Evolutionary conservation across 441 rosid genomes (phyloP).

Genomic region (Populus hybrid): DNA sequence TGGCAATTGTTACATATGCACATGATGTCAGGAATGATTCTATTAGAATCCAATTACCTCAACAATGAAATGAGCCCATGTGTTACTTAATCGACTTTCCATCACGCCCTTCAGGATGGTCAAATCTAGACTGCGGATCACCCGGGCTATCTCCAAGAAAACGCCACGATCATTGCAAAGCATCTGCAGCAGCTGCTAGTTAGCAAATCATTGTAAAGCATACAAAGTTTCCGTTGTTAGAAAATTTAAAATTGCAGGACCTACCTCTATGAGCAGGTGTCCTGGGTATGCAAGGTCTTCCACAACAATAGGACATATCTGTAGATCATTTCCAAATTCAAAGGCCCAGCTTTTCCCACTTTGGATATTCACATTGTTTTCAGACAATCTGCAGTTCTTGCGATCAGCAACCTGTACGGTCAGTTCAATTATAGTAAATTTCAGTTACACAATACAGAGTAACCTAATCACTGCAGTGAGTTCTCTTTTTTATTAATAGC

Average conservation of each 20-base stretch:
- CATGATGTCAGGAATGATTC: neutral
- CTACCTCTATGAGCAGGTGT: slow-evolving; percentile 62
- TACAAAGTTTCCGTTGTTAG: too few relatives aligned
- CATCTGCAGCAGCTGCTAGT: slow-evolving; percentile 35
- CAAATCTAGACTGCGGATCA: slow-evolving; percentile 38
- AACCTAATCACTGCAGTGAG: neutral
- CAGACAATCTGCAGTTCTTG: slow-evolving; percentile 25
- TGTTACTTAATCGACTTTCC: slow-evolving; percentile 32
- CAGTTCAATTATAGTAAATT: neutral
- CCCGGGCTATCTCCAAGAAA: slow-evolving; percentile 60
- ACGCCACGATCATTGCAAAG: slow-evolving; percentile 49
- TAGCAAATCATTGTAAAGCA: neutral
- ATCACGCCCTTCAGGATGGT: slow-evolving; percentile 50
- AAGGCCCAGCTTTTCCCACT: slow-evolving; percentile 45
- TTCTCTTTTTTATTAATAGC: too few relatives aligned
- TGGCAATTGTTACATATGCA: too few relatives aligned
- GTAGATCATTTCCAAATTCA: slow-evolving; percentile 39
- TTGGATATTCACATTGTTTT: slow-evolving; percentile 19
- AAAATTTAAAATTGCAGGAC: neutral
- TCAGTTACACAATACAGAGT: neutral
- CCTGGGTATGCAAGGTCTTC: slow-evolving; percentile 60
- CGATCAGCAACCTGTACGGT: slow-evolving; percentile 29
- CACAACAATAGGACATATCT: slow-evolving; percentile 50
- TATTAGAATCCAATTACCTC: slow-evolving; percentile 34
- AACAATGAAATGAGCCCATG: slow-evolving; percentile 67